Evolutionary conservation across 495 filamentous ascomycete genomes (phyloP), one percentile per base, ranked within the genome.

Genomic region (Bacidia gigantensis): DNA sequence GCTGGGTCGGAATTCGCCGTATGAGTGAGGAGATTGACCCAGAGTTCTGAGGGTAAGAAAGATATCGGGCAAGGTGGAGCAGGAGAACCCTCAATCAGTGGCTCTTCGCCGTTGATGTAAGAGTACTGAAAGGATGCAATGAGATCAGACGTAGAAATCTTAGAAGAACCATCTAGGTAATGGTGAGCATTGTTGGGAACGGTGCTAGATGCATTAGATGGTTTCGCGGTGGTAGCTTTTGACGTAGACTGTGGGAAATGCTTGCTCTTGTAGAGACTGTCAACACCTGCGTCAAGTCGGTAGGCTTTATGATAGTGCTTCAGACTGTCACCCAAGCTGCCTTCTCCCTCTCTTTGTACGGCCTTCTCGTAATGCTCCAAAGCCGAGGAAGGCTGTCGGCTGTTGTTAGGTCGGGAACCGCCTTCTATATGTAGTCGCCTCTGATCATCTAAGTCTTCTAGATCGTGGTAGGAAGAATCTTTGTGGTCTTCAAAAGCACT

Each of bases 351-450:
- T 60, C 78, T 86, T 68, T 95, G 87, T 7, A 94, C 87, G 0
- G 90, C 93, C 64, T 77, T 75, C 64, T 97, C 92, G 60, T 93
- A 97, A 64, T 95, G 86, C 60, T 96, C 92, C 38, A 97, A 66
- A 2, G 92, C 92, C 7, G 89, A 86, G 21, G 69, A 69, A 11
- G 84, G 87, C 58, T 87, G 83, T 26, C 65, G 38, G 24, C 24
- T 29, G 26, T 51, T 62, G 41, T 44, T 58, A 9, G 56, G 56
- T 50, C 44, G 46, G 41, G 48, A 40, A 17, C 54, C 46, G 11
- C 56, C 40, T n/a, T 65, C 58, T 60, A 67, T 58, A 64, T 66
- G 54, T 67, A 70, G 55, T 67, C 69, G 50, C 57, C 70, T 49
- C 59, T 62, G 46, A 29, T 67, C 65, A 26, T 73, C 69, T 42